phyloP scores from a whole-genome alignment of 352 stramenopile species.

The Phytophthora syringae region DNA sequence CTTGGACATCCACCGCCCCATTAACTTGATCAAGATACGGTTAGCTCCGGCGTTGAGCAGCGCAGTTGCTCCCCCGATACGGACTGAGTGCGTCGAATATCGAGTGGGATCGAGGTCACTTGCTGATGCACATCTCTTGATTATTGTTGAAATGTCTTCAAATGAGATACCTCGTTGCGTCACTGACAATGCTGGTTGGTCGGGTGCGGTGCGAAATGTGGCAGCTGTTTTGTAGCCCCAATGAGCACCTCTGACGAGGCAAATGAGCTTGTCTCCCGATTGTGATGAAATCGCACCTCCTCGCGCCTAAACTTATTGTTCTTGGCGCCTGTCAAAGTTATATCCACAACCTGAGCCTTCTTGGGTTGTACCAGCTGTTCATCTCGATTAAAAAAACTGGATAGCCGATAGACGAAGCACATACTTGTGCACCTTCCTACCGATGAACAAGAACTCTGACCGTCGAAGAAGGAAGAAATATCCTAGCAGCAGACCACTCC shows the following conservation, averaged over 20 bases:
- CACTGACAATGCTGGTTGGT: not conserved
- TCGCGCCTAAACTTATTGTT: not conserved
- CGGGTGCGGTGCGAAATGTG: not conserved
- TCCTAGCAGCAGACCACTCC: constrained; percentile 18
- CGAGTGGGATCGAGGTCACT: not conserved
- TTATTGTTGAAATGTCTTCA: not conserved
- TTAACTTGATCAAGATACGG: not conserved
- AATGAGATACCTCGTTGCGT: not conserved
- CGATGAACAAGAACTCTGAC: constrained; percentile 25
- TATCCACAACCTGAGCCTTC: not conserved
- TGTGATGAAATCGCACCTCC: not conserved
- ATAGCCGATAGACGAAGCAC: constrained; percentile 13
- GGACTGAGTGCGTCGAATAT: not conserved
- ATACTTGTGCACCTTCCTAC: constrained; percentile 11
- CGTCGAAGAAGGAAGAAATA: constrained; percentile 27
- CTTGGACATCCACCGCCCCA: not conserved
- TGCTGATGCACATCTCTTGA: not conserved
- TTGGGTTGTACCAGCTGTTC: not conserved
- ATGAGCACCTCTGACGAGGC: not conserved
- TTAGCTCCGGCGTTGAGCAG: not conserved
- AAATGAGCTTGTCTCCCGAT: not conserved
- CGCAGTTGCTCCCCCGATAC: not conserved
- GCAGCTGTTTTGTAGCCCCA: not conserved
- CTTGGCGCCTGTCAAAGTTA: not conserved
- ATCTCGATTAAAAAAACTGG: not conserved